Base-by-base conservation (phyloP, 2,329 filamentous ascomycete genomes). In the Beauveria brongniartii region DNA sequence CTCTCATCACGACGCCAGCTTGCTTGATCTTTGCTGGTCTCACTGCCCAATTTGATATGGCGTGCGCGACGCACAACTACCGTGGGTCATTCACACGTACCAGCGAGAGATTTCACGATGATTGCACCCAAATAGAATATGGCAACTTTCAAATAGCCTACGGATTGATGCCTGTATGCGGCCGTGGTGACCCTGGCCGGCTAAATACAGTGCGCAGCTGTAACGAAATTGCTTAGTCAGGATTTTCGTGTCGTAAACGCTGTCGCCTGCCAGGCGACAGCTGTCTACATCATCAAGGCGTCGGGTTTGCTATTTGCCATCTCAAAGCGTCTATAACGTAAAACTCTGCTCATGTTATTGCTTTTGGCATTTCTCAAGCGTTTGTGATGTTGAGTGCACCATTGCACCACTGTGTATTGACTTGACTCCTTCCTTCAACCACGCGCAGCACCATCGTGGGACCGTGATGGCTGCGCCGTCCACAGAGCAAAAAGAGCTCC, bases 401-500 rank as follows among this genome's bases (percentile, higher is more conserved):
- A 43, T 22, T 54, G 37, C 41, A n/a, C 18, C 14, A 22, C 22
- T 37, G 20, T 14, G 30, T 46, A 50, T 50, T 16, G 20, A 54
- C 12, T 28, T 28, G 40, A n/a, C 2, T 37, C 9, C 30, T 16
- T 20, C 37, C 18, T n/a, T 43, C 43, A 9, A 12, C 51, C 22
- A 51, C 44, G 8, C 58, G 43, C 43, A 52, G 52, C 47, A 30
- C 20, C 44, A 16, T 40, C 58, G 22, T 55, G 5, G 37, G 20
- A 16, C 55, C 63, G 64, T 37, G 63, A 79, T 78, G 77, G 67
- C 77, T 28, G 63, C 67, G 30, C 58, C 68, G 28, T 70, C 77
- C 12, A 68, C 77, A 6, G 86, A 89, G 74, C 80, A 88, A 73
- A 85, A 87, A 64, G 92, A 96, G 81, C 80, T 96, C 66, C 84